Conservation (phyloP, 352 stramenopile genomes). For the Phytophthora citrophthora region DNA sequence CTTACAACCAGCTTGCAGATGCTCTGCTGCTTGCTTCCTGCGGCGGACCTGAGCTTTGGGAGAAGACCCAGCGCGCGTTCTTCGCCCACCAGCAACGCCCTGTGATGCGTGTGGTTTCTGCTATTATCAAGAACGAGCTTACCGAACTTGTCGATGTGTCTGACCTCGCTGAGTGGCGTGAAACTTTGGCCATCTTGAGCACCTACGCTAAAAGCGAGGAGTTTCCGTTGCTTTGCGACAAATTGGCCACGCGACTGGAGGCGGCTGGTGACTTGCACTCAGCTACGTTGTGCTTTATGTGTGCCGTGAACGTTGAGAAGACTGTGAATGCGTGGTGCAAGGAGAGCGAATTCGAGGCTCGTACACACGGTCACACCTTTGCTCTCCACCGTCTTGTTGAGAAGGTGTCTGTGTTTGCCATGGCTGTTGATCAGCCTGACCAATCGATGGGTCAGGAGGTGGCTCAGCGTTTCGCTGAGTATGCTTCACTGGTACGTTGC, state of each 20-base stretch:
- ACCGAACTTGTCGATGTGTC: slow-evolving; percentile 84
- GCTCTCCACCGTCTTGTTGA: slow-evolving; percentile 97
- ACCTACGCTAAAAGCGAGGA: slow-evolving; percentile 98
- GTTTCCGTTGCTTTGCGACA: slow-evolving; percentile 96
- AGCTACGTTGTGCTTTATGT: slow-evolving; percentile 98
- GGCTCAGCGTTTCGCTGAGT: slow-evolving; percentile 91
- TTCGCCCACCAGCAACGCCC: slow-evolving; percentile 92
- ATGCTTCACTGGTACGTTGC: slow-evolving; percentile 59
- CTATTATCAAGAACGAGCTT: slow-evolving; percentile 96
- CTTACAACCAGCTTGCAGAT: slow-evolving; percentile 96
- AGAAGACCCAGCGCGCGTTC: slow-evolving; percentile 95
- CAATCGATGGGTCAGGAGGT: slow-evolving; percentile 90
- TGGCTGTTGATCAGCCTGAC: slow-evolving; percentile 84
- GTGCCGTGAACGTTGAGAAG: slow-evolving; percentile 92
- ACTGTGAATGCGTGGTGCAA: slow-evolving; percentile 91
- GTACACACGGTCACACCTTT: slow-evolving; percentile 68
- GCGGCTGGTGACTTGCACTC: slow-evolving; percentile 87
- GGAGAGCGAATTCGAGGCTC: slow-evolving; percentile 84
- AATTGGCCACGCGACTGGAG: slow-evolving; percentile 93
- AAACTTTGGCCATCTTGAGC: slow-evolving; percentile 97
- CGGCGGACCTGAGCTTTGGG: slow-evolving; percentile 95
- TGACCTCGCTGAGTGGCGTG: slow-evolving; percentile 94
- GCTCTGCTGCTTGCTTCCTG: slow-evolving; percentile 94
- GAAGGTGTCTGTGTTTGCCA: slow-evolving; percentile 95
- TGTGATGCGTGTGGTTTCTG: slow-evolving; percentile 96